Evolutionary conservation across 495 filamentous ascomycete genomes (phyloP).

Genomic region (Tuber borchii): DNA sequence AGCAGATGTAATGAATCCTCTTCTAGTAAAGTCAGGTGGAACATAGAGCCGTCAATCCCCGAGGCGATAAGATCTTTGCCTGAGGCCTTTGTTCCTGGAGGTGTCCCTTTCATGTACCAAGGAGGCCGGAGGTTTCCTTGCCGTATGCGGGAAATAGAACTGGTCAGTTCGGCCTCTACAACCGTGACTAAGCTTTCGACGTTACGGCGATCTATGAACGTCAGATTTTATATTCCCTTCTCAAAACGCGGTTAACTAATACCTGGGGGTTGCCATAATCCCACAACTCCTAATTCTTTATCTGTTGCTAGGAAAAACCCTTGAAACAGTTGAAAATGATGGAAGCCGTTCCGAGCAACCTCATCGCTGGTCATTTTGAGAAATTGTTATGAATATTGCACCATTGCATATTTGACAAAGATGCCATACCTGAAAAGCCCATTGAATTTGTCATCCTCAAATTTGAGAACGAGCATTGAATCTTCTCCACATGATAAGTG

Average conservation of each 20-base stretch:
- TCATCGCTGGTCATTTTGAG: constrained; percentile 29
- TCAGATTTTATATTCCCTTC: constrained; percentile 2
- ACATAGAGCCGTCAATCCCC: constrained; percentile 40
- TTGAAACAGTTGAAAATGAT: constrained; percentile 31
- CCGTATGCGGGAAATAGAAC: constrained; percentile 38
- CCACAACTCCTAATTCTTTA: constrained; percentile 39
- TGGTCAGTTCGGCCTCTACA: constrained; percentile 38
- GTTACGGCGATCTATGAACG: constrained; percentile 25
- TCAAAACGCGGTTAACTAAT: neutral
- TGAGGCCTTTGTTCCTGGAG: constrained; percentile 28
- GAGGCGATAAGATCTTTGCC: constrained; percentile 38
- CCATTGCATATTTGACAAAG: neutral
- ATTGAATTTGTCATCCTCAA: constrained; percentile 27
- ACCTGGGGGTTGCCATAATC: constrained; percentile 39
- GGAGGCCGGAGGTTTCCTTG: constrained; percentile 36
- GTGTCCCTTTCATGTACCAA: constrained; percentile 29
- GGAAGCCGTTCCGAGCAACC: constrained; percentile 39
- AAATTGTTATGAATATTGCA: constrained; percentile 7
- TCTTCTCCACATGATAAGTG: constrained; percentile 38
- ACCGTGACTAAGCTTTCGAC: constrained; percentile 34
- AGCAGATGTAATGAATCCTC: constrained; percentile 29
- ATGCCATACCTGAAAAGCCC: constrained; percentile 32
- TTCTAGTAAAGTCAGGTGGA: constrained; percentile 37
- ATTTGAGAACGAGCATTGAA: constrained; percentile 39
- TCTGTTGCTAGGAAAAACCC: constrained; percentile 38